Conservation (phyloP, 768 basidiomycete species). For the Boletus pseudopeckii region DNA sequence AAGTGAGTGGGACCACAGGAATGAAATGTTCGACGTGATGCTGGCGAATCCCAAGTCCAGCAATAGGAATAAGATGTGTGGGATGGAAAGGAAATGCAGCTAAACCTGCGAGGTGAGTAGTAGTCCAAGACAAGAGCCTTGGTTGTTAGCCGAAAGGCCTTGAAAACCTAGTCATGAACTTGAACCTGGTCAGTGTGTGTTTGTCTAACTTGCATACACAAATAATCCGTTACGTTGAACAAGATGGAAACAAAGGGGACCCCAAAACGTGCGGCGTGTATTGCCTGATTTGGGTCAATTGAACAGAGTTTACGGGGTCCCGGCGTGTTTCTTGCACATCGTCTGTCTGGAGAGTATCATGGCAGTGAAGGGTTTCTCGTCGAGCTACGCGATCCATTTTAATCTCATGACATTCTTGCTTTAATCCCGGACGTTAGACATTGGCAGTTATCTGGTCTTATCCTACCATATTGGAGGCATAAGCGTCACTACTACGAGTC, state of each 20-base stretch:
- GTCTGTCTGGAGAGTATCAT: too few species aligned
- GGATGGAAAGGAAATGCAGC: background rate
- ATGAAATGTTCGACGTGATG: background rate
- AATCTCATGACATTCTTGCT: too few species aligned
- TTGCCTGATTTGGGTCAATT: background rate
- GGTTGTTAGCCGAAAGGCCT: conserved; percentile 1
- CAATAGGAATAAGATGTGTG: background rate
- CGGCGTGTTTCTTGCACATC: background rate
- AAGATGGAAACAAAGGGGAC: conserved; percentile 11
- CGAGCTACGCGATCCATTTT: background rate
- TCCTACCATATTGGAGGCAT: too few species aligned
- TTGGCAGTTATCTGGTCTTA: background rate
- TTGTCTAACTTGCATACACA: conserved; percentile 16
- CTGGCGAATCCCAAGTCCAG: conserved; percentile 12
- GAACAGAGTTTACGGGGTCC: conserved; percentile 23
- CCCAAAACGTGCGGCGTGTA: background rate
- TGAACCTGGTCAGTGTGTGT: background rate
- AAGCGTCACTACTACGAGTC: too few species aligned
- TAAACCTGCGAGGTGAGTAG: background rate
- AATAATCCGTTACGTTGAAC: conserved; percentile 12
- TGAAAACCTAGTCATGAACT: conserved; percentile 6
- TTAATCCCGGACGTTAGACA: background rate
- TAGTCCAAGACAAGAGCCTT: background rate
- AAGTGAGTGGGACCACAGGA: background rate
- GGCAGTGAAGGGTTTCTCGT: background rate